Conservation (phyloP, 164 flowering plant genomes). For the Dillenia suffruticosa region DNA sequence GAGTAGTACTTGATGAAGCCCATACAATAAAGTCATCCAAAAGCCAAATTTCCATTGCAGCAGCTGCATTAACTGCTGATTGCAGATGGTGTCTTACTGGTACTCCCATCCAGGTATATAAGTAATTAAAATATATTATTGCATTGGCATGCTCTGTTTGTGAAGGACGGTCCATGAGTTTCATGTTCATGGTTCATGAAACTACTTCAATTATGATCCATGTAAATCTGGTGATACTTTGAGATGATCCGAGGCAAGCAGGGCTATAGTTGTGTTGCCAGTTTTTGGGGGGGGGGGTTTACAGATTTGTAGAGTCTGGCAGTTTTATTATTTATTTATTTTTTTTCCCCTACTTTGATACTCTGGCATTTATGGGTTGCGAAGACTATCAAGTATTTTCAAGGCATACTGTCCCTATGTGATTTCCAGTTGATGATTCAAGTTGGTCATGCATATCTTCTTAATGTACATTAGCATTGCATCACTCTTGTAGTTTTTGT, state of each 20-base stretch:
- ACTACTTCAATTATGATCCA: too few species aligned
- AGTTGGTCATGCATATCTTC: not conserved
- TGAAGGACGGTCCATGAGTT: too few species aligned
- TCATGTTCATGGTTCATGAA: too few species aligned
- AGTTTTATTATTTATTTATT: too few species aligned
- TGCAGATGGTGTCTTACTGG: slow-evolving; percentile 99
- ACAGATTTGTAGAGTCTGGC: too few species aligned
- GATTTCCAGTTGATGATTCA: not conserved
- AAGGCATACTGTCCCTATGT: not conserved
- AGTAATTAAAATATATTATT: slow-evolving; percentile 4
- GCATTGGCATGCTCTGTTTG: not conserved
- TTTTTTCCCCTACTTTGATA: too few species aligned
- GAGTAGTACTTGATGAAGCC: slow-evolving; percentile 98
- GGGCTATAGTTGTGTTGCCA: too few species aligned
- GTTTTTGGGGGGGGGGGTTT: too few species aligned
- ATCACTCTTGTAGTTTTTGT: not conserved
- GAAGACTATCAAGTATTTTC: not conserved
- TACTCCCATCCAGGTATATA: slow-evolving; percentile 88
- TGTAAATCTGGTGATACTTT: too few species aligned
- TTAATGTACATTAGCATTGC: too few species aligned
- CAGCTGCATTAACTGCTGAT: slow-evolving; percentile 84
- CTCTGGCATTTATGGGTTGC: too few species aligned
- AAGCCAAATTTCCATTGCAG: slow-evolving; percentile 88
- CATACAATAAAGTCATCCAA: slow-evolving; percentile 88
- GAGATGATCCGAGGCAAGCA: too few species aligned